Base-by-base conservation (phyloP, 345 rosid genomes). In the Diplotaxis tenuifolia region DNA sequence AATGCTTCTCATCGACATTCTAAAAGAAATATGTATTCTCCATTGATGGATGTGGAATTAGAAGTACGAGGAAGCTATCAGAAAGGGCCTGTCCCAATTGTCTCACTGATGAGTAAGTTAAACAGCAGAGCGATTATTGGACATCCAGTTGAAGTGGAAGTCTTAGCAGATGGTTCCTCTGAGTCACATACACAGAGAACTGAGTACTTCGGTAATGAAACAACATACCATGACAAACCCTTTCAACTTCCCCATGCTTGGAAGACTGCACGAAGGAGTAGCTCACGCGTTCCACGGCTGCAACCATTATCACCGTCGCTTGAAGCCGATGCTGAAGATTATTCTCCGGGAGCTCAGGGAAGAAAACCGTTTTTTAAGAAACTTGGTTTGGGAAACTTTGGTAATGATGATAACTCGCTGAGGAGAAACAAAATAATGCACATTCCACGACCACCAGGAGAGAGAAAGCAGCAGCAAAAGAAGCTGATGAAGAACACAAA, bases 231-330 rank as follows among this genome's bases (percentile, higher is more conserved):
- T 65, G 89, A 84, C 58, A 87, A 83, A 64, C 75, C 63, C 64
- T 76, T 76, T 32, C 71, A 84, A 25, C 87, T 90, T 54, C 83
- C 89, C 59, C 84, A 89, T 21, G 90, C 93, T 5, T 90, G 99
- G 98, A 87, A 88, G 82, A 96, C 99, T 31, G 98, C 98, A 15
- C 86, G 93, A 73, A 86, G 99, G 72, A 89, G 89, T 34, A 92
- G 83, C 74, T 85, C 86, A 56, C 84, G 99, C 78, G 84, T 86
- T 52, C 98, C 91, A 29, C 93, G 97, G 49, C 81, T 87, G 29
- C 85, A 82, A 28, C 79, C 80, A 54, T 75, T 85, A 23, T 58
- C 76, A 69, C 62, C 89, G 49, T 47, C 85, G 19, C 74, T 81
- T 14, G 91, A 83, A 63, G 75, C 64, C 34, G 83, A 84, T 67